Base-by-base conservation (phyloP, 1,284 basidiomycete genomes). In the Cryptococcus jaspeensis region DNA sequence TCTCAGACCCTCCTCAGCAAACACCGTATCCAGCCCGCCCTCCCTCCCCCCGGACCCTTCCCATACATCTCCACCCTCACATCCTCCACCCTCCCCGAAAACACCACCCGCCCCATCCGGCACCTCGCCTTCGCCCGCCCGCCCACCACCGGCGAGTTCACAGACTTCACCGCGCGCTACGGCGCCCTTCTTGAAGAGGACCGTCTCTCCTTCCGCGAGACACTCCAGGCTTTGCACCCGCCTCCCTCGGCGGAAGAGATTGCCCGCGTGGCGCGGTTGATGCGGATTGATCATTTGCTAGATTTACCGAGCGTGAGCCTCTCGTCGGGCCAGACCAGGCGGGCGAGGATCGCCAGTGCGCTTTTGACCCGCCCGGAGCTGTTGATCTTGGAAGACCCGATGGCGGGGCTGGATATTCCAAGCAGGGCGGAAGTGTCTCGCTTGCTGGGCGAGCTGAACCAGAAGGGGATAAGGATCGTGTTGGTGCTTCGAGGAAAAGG, bases 161-260 rank as follows among this genome's bases (percentile, higher is more conserved):
- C 88, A 59, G 92, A 96, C 76, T 95, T 88, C 70, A 90, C 90
- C 0, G 90, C 91, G 1, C 85, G 92, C 3, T 97, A 94, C 70
- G 91, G 90, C 22, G 87, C 89, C 0, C 82, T 93, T 39, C 81
- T 88, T 18, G 91, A 94, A 39, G 89, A 88, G 69, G 90, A 94
- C 70, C 81, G 82, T 37, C 80, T 90, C 62, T 86, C 84, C 50
- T 84, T 89, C 40, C 61, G 65, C 1, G 50, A 70, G 43, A 71
- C 66, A 1, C 54, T 76, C 8, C 6, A 46, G 18, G 66, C 70
- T 4, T 51, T 70, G 1, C 56, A 70, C 55, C 65, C 67, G 42
- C 50, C 65, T 55, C 61, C 71, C n/a, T 37, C 56, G 11, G 25
- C 82, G 60, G 70, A 36, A 50, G 68, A 63, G 42, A 71, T 70